phyloP scores from a whole-genome alignment of 495 filamentous ascomycete species.

The Penicillium cataractarum region DNA sequence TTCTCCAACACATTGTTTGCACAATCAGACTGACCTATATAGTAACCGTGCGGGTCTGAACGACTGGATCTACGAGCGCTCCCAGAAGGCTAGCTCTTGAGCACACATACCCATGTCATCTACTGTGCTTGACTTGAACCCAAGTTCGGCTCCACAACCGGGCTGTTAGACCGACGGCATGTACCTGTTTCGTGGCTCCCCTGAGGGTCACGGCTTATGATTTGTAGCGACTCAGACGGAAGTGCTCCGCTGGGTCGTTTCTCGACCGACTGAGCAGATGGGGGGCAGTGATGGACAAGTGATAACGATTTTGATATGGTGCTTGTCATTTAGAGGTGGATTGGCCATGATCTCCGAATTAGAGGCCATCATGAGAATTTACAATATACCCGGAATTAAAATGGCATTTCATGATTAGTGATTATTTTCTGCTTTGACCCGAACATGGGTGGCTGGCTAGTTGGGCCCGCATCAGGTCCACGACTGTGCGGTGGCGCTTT shows the following conservation, averaged over 20 bases:
- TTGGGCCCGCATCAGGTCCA: too few relatives aligned
- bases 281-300: constrained; percentile 7
- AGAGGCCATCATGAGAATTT: constrained; percentile 3
- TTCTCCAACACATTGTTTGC: constrained; percentile 14
- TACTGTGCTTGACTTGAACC: constrained; percentile 11
- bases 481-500: background rate
- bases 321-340: constrained; percentile 14
- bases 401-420: constrained; percentile 10
- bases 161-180: constrained; percentile 29
- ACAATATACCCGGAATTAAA: constrained; percentile 33
- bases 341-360: constrained; percentile 3
- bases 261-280: background rate
- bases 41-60: constrained; percentile 89
- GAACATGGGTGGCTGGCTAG: background rate
- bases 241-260: constrained; percentile 1
- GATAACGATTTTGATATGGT: constrained; percentile 12
- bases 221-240: background rate
- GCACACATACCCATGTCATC: constrained; percentile 5
- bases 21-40: constrained; percentile 1
- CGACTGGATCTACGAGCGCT: constrained; percentile 92
- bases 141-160: constrained; percentile 21
- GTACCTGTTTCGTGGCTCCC: background rate
- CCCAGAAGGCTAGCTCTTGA: constrained; percentile 50
- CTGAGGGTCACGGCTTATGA: background rate
- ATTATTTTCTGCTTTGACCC: too few relatives aligned